Base-by-base conservation (phyloP, 371 early-diverging fungal species). In the Phascolomyces articulosus region DNA sequence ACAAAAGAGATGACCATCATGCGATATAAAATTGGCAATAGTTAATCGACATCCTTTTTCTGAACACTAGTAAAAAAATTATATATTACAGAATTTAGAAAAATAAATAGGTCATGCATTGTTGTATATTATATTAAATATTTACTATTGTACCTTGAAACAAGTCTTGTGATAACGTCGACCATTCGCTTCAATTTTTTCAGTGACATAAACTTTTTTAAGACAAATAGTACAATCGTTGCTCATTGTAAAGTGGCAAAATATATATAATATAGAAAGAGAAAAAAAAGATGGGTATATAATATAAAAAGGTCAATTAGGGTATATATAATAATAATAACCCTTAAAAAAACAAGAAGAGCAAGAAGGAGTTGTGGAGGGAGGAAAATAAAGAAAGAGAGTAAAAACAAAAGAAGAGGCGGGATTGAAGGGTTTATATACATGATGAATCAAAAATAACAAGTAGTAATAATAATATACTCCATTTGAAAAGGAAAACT, bases 101-200 rank as follows among this genome's bases (percentile, higher is more conserved):
- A n/a, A n/a, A n/a, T n/a, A n/a, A n/a, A 56, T 21, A 51, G 23
- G 51, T 23, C 44, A 44, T 44, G 44, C 44, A n/a, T 44, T 15
- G 16, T 44, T 15, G 16, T 15, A 44, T 44, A 44, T 15, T 1
- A 44, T 44, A 2, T 41, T n/a, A 41, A 4, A 13, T 18, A 24
- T 15, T 21, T 41, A 40, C 27, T 27, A 55, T 26, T 40, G 44
- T 74, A 82, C 85, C 82, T 80, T 82, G 74, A 84, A 77, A 62
- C 84, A 80, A 15, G 74, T 66, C 57, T 85, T 84, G 60, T 87
- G 87, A 67, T 83, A 89, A 60, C 78, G 77, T 41, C 77, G 72
- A 11, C 78, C 75, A 38, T 86, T 87, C 9, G 85, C 88, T 38
- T 87, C 87, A 24, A 87, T 66, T 70, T 86, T 87, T 62, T 89